Conservation (phyloP, 306 rosid species). For the Alnus rubra region DNA sequence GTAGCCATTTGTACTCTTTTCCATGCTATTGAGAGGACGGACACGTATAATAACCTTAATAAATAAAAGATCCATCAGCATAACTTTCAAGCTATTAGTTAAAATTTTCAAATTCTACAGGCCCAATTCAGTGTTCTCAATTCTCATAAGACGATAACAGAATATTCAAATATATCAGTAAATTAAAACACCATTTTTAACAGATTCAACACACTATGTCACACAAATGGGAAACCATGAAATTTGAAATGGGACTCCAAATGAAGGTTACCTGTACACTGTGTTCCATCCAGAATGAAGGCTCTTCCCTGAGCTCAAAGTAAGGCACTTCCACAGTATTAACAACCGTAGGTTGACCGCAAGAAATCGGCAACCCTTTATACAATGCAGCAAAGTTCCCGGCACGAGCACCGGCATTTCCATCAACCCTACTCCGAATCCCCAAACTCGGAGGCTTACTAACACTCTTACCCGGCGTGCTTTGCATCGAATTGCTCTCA, state of each 20-base stretch:
- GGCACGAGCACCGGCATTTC: conserved; percentile 47
- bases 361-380: conserved; percentile 63
- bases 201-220: neutral
- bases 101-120: conserved; percentile 5
- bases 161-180: neutral
- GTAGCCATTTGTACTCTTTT: conserved; percentile 60
- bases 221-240: neutral
- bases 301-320: conserved; percentile 92
- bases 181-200: neutral
- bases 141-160: neutral
- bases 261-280: conserved; percentile 78
- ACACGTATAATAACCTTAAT: conserved; percentile 82
- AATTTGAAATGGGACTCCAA: neutral
- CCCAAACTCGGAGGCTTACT: conserved; percentile 65
- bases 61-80: conserved; percentile 22
- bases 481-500: conserved; percentile 73
- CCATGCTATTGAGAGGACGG: conserved; percentile 95
- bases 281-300: conserved; percentile 94
- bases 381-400: conserved; percentile 70
- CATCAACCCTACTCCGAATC: conserved; percentile 67
- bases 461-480: conserved; percentile 86
- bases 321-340: conserved; percentile 91
- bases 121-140: neutral
- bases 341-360: conserved; percentile 52
- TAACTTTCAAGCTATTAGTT: conserved; percentile 20